Base-by-base conservation (phyloP, 768 basidiomycete genomes). In the Boletellus sp. region DNA sequence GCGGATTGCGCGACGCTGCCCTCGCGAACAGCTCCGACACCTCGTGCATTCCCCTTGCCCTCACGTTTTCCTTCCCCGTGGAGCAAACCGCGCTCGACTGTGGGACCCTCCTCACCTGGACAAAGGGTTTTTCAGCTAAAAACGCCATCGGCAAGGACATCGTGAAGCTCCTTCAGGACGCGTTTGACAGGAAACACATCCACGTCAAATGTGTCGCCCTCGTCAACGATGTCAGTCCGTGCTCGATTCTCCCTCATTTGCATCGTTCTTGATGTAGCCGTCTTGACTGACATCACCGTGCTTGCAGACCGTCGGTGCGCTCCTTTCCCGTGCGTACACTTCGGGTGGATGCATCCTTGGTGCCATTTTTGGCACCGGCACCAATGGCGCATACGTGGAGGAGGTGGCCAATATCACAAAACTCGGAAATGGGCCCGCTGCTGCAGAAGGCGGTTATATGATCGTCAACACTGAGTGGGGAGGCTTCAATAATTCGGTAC, bases 391-490 rank as follows among this genome's bases (percentile, higher is more conserved):
- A 11, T 99, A 96, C 70, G 81, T 99, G 42, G 95, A 98, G 67
- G 78, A 88, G 57, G 73, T 94, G 26, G 76, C 80, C 44, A 93
- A 91, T 44, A 84, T 98, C 63, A 83, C 76, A 35, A 98, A 98
- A 69, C 76, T 96, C 8, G 80, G 79, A 16, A 83, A 88, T 48
- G 76, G 71, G 37, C 72, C 80, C 22, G 80, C 78, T 6, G 79
- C 74, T 10, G 71, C 75, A 9, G 74, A 79, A 28, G 86, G 83
- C 5, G 88, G 84, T 17, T 70, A 79, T 56, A 99, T 99, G 96
- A 80, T 97, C 48, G 82, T 98, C 49, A 99, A 99, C 72, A 90
- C 90, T 7, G 96, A 98, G 72, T 98, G 95, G 96, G 96, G 96
- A 53, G 96, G 83, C 22, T 96, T 98, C 72, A 90, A 99, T 69